Percentiles rank a stretch among this genome's conserved stretches.
phyloP scores from a whole-genome alignment of 1,284 basidiomycete genomes.

The Cryptococcus hybrid region DNA sequence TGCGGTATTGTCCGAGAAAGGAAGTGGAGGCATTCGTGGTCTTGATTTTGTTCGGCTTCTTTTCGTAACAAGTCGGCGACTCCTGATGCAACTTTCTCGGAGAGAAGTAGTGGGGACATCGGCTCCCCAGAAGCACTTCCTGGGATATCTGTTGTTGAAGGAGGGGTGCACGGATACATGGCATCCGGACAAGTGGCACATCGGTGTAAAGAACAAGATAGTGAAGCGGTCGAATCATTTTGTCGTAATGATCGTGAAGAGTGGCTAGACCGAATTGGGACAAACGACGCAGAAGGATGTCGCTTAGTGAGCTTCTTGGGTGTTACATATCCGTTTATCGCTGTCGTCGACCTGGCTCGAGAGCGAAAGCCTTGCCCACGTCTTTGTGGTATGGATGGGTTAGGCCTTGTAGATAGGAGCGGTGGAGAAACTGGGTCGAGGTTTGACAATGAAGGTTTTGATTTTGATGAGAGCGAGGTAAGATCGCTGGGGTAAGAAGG shows the following conservation, averaged over 20 bases:
- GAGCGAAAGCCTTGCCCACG: conserved; percentile 3
- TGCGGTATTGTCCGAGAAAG: conserved; percentile 17
- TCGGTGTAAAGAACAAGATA: neutral
- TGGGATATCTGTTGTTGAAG: conserved; percentile 3
- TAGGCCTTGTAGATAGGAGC: conserved; percentile 7
- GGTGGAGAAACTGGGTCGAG: conserved; percentile 1
- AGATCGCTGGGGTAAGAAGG: conserved; percentile 12
- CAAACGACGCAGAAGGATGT: conserved; percentile 30
- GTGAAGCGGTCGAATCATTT: conserved; percentile 5
- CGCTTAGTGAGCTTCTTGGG: conserved; percentile 29
- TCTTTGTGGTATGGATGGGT: conserved; percentile 7
- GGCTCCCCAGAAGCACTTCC: conserved; percentile 24
- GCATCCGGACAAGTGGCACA: no score
- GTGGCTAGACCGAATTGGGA: conserved; percentile 9
- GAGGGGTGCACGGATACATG: neutral
- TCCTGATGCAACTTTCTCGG: neutral
- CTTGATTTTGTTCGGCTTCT: conserved; percentile 10
- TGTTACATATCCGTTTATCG: neutral
- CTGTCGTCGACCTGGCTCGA: conserved; percentile 10
- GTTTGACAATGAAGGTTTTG: conserved; percentile 7
- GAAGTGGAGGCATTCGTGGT: conserved; percentile 25
- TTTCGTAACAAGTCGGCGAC: neutral
- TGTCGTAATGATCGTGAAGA: conserved; percentile 10
- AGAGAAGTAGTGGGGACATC: conserved; percentile 36
- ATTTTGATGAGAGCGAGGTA: conserved; percentile 8